Evolutionary conservation across 371 early-diverging fungal genomes (phyloP), one percentile per base, ranked within the genome.

Genomic region (Thermomucor indicae-seudaticae): DNA sequence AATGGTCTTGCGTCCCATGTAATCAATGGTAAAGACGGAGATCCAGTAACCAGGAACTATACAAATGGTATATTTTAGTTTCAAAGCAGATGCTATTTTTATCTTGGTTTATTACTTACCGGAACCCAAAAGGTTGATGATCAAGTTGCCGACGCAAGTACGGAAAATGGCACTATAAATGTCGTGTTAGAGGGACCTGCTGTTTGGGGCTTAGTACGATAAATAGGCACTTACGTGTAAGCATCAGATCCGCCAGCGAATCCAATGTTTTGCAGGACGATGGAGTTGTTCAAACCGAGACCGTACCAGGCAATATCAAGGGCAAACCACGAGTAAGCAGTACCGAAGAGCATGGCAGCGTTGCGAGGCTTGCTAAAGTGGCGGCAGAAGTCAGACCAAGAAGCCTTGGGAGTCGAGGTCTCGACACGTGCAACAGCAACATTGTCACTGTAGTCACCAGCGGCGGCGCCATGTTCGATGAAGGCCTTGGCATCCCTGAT

Each of bases 231-330:
- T 58, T 43, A 58, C 53, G 41, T 44, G 53, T 76, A 79, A 62
- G 64, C 69, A 55, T 82, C 78, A 34, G 56, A 49, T 27, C 72
- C 80, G 45, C 73, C 68, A 29, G 67, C 65, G 43, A 83, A 91
- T 40, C 85, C 85, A 61, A 91, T 89, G 37, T 83, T 63, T 5
- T 57, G 19, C 3, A 83, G 58, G 46, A 91, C 83, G 49, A 80
- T 79, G 1, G 86, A 77, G 55, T 83, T 79, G 80, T 92, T 92
- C 53, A 93, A 75, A 43, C 89, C 84, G 57, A 90, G 78, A 41
- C 92, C 93, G 53, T 92, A 93, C 79, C 84, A 92, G 11, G 90
- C 92, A 8, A 93, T 81, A 58, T 93, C 94, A 45, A 93, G 81
- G 6, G 86, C 80, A 42, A 87, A 87, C 88, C 88, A 87, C 51